Percentiles rank a stretch among this genome's conserved stretches.
phyloP scores from a whole-genome alignment of 306 rosid genomes.

The Quercus cerris region DNA sequence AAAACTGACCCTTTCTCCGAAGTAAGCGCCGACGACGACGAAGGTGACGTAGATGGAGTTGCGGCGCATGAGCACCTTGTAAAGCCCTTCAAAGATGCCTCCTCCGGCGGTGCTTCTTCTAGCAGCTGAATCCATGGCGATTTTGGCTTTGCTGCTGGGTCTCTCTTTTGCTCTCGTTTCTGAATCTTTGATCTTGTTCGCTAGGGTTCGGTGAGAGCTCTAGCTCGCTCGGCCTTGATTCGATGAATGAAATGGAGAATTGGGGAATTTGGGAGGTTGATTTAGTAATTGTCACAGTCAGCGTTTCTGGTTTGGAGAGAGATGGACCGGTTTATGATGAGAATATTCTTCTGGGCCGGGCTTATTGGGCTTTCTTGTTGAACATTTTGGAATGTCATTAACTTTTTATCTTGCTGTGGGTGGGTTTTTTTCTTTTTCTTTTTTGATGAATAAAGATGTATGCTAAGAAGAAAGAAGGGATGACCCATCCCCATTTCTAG shows the following conservation, averaged over 20 bases:
- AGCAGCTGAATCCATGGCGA: constrained; percentile 56
- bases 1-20: constrained; percentile 81
- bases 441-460: too few relatives aligned
- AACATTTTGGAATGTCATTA: neutral
- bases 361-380: neutral
- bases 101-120: constrained; percentile 51
- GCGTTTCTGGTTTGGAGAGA: neutral
- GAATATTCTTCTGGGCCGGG: neutral
- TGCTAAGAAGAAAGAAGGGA: too few relatives aligned
- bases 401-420: too few relatives aligned
- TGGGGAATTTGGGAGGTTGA: neutral
- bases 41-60: constrained; percentile 80
- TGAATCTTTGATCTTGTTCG: constrained; percentile 17
- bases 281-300: neutral
- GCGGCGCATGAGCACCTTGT: constrained; percentile 87
- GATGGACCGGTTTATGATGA: neutral
- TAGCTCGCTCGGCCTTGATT: neutral
- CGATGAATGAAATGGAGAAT: neutral
- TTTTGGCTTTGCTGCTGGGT: neutral
- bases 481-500: too few relatives aligned
- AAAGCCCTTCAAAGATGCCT: constrained; percentile 73
- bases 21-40: constrained; percentile 86
- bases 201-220: constrained; percentile 16
- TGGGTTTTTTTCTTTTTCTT: too few relatives aligned
- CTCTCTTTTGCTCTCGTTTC: neutral